Percentiles rank a stretch among this genome's conserved stretches.
Evolutionary conservation across 176 grass and related monocot species (phyloP).

Genomic region (Rhipidocladum racemiflorum): DNA sequence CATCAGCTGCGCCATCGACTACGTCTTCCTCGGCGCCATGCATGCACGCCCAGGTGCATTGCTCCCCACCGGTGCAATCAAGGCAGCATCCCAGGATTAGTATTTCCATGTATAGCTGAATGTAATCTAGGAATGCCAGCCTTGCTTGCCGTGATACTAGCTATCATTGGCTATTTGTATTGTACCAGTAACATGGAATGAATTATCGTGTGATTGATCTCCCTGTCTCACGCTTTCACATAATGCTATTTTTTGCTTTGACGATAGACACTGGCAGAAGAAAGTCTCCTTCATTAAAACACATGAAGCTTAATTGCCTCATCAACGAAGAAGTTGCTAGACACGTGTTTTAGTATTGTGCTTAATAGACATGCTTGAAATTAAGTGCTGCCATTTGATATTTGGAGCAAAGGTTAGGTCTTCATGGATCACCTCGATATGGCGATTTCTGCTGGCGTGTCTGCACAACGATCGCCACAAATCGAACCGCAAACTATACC

Average conservation of each 20-base stretch:
- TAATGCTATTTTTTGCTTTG: not conserved
- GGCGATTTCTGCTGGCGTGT: not conserved
- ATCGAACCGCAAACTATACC: not conserved
- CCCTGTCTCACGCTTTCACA: no score
- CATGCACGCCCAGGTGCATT: no score
- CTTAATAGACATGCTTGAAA: not conserved
- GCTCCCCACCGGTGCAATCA: no score
- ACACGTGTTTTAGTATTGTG: not conserved
- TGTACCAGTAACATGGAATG: no score
- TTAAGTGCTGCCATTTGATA: not conserved
- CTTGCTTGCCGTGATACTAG: no score
- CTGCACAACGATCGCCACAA: not conserved
- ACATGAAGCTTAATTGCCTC: not conserved
- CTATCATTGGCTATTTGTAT: no score
- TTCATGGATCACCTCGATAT: not conserved
- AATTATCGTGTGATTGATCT: no score
- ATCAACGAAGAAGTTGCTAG: not conserved
- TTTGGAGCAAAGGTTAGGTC: not conserved
- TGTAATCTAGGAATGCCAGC: no score
- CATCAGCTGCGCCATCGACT: no score
- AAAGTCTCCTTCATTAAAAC: not conserved
- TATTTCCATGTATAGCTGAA: no score
- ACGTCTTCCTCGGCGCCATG: no score
- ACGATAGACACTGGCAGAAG: not conserved
- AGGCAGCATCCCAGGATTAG: no score